Percentiles rank a stretch among this genome's conserved stretches.
phyloP scores from a whole-genome alignment of 202 grass and related monocot species.

The Schoenoplectus triqueter region DNA sequence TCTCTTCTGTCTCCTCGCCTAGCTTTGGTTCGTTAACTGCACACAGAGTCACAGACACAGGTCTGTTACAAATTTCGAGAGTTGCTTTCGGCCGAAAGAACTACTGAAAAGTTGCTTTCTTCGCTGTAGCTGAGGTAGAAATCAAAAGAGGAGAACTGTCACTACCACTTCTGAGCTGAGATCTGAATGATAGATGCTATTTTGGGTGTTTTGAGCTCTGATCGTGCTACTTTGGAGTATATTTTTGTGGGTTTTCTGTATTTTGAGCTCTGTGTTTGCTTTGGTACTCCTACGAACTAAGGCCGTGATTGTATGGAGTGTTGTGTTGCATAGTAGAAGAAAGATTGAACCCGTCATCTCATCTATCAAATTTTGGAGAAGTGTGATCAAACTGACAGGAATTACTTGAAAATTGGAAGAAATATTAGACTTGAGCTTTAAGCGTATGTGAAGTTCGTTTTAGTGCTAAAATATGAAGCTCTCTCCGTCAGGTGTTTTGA shows the following conservation, averaged over 20 bases:
- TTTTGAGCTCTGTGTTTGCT: slow-evolving; percentile 12
- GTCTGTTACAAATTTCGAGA: neutral
- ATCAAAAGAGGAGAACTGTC: slow-evolving; percentile 32
- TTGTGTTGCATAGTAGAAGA: neutral
- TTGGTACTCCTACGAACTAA: neutral
- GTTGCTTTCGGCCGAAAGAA: slow-evolving; percentile 21
- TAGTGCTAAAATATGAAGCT: slow-evolving; percentile 42
- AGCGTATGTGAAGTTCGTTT: slow-evolving; percentile 31
- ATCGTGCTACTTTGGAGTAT: slow-evolving; percentile 20
- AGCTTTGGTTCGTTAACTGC: neutral
- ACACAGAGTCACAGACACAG: neutral
- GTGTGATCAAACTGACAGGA: slow-evolving; percentile 10
- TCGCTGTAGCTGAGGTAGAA: slow-evolving; percentile 19
- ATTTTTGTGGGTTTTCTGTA: slow-evolving; percentile 18
- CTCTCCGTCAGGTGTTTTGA: slow-evolving; percentile 38
- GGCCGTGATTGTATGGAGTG: neutral
- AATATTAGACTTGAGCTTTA: neutral
- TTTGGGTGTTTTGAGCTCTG: slow-evolving; percentile 5
- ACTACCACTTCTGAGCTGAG: slow-evolving; percentile 35
- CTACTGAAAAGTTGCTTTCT: slow-evolving; percentile 23
- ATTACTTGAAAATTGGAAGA: slow-evolving; percentile 35
- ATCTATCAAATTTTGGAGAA: neutral
- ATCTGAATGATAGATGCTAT: slow-evolving; percentile 31
- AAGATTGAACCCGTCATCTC: neutral
- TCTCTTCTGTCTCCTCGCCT: slow-evolving; percentile 17